A percentile compares a stretch with the other conserved stretches of the same genome.
Evolutionary conservation across 1,139 yeast species (phyloP).

Genomic region (Suhomyces coccinellae): DNA sequence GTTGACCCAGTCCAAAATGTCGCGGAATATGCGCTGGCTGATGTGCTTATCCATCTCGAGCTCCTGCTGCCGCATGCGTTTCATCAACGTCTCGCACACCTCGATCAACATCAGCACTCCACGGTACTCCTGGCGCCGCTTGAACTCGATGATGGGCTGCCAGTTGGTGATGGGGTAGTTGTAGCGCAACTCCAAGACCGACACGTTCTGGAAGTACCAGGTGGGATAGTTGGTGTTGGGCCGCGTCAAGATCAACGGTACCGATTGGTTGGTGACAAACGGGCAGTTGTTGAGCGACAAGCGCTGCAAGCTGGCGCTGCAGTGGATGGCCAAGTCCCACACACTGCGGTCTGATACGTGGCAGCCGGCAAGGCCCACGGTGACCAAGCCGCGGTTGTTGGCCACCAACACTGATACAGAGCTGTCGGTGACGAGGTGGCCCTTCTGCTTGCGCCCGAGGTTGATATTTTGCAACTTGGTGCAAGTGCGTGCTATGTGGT

Average conservation of each 20-base stretch:
- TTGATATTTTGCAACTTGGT: constrained; percentile 57
- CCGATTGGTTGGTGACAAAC: constrained; percentile 60
- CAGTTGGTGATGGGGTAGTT: constrained; percentile 58
- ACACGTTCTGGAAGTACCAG: constrained; percentile 55
- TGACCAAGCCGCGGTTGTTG: constrained; percentile 54
- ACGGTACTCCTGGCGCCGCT: constrained; percentile 54
- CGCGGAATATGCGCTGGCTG: constrained; percentile 53
- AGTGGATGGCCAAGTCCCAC: constrained; percentile 73
- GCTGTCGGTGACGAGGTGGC: constrained; percentile 69
- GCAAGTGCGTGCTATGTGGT: constrained; percentile 63
- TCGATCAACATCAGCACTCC: constrained; percentile 66
- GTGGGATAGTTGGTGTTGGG: constrained; percentile 23
- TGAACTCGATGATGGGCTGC: constrained; percentile 66
- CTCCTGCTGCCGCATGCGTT: constrained; percentile 62
- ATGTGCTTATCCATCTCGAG: constrained; percentile 56
- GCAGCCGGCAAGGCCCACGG: constrained; percentile 91
- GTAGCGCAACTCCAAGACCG: constrained; percentile 77
- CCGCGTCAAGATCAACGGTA: constrained; percentile 55
- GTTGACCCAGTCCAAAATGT: constrained; percentile 61
- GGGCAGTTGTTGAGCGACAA: constrained; percentile 79
- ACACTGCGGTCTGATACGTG: constrained; percentile 70
- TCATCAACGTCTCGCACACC: constrained; percentile 69
- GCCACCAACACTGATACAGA: constrained; percentile 60
- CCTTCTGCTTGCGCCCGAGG: constrained; percentile 75
- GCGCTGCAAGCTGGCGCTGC: constrained; percentile 60